Conservation (phyloP, 306 rosid species). For the Ziziphus jujuba region DNA sequence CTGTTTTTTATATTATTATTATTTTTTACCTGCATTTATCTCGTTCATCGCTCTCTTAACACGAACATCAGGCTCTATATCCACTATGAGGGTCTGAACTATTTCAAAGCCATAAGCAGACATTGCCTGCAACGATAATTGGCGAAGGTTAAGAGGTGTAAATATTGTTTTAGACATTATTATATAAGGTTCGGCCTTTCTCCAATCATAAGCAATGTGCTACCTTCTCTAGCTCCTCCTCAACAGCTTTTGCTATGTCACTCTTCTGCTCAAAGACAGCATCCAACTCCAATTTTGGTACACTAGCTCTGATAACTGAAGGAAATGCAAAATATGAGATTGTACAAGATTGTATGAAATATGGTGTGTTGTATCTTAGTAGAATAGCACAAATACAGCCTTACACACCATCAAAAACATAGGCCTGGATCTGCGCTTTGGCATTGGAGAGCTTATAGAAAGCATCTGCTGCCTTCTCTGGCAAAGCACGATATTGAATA, state of each 20-base stretch:
- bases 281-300: conserved; percentile 67
- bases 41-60: conserved; percentile 76
- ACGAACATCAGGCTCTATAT: conserved; percentile 58
- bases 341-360: not conserved
- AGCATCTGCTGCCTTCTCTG: conserved; percentile 63
- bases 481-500: conserved; percentile 59
- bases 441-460: conserved; percentile 71
- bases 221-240: conserved; percentile 72
- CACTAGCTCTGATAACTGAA: conserved; percentile 68
- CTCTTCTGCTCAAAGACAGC: conserved; percentile 67
- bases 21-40: conserved; percentile 70
- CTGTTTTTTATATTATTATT: too few relatives aligned
- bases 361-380: too few relatives aligned
- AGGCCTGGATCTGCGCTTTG: conserved; percentile 65
- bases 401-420: conserved; percentile 66
- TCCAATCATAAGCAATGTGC: not conserved
- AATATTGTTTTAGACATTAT: not conserved
- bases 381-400: not conserved
- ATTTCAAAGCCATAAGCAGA: conserved; percentile 63
- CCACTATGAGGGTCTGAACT: conserved; percentile 68
- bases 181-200: not conserved
- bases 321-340: conserved; percentile 20
- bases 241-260: conserved; percentile 64
- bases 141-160: conserved; percentile 4
- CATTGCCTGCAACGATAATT: conserved; percentile 50